Evolutionary conservation across 257 asterid genomes (phyloP).

Genomic region (Jasminum sambac): DNA sequence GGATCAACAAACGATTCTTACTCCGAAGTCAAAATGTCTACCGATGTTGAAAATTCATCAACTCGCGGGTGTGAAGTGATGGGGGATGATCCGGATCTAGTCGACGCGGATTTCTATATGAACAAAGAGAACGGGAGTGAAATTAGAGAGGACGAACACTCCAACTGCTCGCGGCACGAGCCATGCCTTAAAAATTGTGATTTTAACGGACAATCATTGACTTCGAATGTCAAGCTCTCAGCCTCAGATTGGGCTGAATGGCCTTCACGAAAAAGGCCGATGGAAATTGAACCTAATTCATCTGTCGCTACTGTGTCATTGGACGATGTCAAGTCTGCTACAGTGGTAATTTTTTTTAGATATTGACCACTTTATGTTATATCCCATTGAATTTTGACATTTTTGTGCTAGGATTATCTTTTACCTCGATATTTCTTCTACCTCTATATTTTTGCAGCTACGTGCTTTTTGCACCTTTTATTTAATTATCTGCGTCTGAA

Average conservation of each 20-base stretch:
- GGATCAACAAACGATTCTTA: constrained; percentile 10
- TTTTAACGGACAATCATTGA: not conserved
- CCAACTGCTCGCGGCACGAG: constrained; percentile 24
- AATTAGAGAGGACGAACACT: constrained; percentile 20
- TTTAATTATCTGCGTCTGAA: constrained; percentile 1
- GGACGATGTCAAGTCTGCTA: constrained; percentile 17
- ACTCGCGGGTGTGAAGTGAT: constrained; percentile 19
- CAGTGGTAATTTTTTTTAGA: constrained; percentile 12
- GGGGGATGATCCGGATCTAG: constrained; percentile 24
- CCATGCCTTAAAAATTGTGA: constrained; percentile 32
- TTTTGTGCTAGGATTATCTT: not conserved
- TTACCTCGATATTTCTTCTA: not conserved
- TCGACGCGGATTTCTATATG: constrained; percentile 26
- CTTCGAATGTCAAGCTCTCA: constrained; percentile 19
- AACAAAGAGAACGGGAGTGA: constrained; percentile 26
- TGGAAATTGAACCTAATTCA: constrained; percentile 15
- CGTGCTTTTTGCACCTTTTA: not conserved
- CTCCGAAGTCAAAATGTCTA: constrained; percentile 12
- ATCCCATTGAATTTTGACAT: not conserved
- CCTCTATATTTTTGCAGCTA: not conserved
- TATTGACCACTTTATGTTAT: not conserved
- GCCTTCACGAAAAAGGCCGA: constrained; percentile 5
- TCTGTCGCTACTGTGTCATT: constrained; percentile 6
- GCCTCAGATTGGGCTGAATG: constrained; percentile 23
- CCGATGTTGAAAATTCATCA: constrained; percentile 22